Conservation (phyloP, 2,329 filamentous ascomycete species). For the Ceratocystis smalleyi region DNA sequence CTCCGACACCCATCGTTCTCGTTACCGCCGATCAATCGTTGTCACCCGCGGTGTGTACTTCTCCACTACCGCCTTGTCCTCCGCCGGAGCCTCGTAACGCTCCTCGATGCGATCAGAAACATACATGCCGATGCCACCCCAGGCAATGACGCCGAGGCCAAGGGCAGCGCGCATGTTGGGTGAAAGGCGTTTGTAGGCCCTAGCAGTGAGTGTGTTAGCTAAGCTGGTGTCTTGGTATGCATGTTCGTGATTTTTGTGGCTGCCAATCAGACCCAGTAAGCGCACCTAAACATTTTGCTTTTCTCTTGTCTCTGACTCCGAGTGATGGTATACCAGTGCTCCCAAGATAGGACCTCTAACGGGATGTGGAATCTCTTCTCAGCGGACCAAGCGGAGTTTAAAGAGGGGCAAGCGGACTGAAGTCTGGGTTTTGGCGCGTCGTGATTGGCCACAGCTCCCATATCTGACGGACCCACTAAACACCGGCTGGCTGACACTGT, state of each 20-base stretch:
- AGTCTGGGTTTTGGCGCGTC: neutral
- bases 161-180: slow-evolving; percentile 55
- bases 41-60: slow-evolving; percentile 46
- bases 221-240: no score
- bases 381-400: no score
- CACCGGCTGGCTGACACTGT: neutral
- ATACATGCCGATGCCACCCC: slow-evolving; percentile 59
- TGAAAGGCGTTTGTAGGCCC: slow-evolving; percentile 55
- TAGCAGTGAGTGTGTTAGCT: slow-evolving; percentile 22
- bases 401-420: neutral
- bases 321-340: no score
- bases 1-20: neutral
- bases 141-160: slow-evolving; percentile 59
- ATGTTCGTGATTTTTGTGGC: no score
- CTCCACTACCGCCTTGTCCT: slow-evolving; percentile 54
- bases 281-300: no score
- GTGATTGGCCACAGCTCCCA: neutral
- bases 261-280: no score
- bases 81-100: slow-evolving; percentile 54
- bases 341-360: no score
- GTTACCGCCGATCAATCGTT: slow-evolving; percentile 32
- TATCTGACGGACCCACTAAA: neutral
- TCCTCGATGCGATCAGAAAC: slow-evolving; percentile 58
- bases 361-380: no score
- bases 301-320: no score